A percentile compares a stretch with the other conserved stretches of the same genome.
Conservation (phyloP, 805 yeast species). For the Yamadazyma sp. region DNA sequence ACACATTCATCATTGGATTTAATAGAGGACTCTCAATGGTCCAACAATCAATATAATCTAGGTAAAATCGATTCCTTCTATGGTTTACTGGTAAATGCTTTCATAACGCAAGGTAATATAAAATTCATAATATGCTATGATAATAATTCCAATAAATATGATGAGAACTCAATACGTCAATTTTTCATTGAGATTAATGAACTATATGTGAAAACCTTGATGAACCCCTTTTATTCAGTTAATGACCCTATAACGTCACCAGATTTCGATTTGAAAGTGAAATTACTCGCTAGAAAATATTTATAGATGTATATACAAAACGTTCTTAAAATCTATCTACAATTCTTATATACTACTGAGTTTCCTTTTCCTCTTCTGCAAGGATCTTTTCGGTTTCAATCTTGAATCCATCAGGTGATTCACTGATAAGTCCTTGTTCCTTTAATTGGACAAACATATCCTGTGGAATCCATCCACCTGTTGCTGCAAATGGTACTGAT, state of each 20-base stretch:
- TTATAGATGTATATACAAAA: conserved; percentile 41
- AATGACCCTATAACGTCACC: conserved; percentile 73
- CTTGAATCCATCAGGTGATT: conserved; percentile 47
- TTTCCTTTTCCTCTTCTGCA: conserved; percentile 2
- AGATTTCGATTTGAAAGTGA: conserved; percentile 72
- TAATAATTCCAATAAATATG: conserved; percentile 28
- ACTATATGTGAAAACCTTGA: conserved; percentile 75
- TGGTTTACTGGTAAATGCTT: conserved; percentile 79
- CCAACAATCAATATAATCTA: conserved; percentile 58
- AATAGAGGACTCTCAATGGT: conserved; percentile 90
- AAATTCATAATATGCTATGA: conserved; percentile 63
- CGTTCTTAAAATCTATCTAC: too few species aligned
- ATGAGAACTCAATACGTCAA: conserved; percentile 74
- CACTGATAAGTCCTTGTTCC: conserved; percentile 62
- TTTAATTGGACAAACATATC: conserved; percentile 77
- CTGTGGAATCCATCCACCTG: conserved; percentile 95
- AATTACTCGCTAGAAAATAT: conserved; percentile 71
- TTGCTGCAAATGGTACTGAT: conserved; percentile 78
- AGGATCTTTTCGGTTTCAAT: conserved; percentile 31
- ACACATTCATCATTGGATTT: conserved; percentile 86
- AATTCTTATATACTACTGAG: too few species aligned
- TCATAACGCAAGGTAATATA: conserved; percentile 82
- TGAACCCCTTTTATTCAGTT: conserved; percentile 82
- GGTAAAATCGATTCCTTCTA: conserved; percentile 84
- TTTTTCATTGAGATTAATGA: conserved; percentile 86